Base-by-base conservation (phyloP, 2,329 filamentous ascomycete genomes). In the Alternaria triticina region DNA sequence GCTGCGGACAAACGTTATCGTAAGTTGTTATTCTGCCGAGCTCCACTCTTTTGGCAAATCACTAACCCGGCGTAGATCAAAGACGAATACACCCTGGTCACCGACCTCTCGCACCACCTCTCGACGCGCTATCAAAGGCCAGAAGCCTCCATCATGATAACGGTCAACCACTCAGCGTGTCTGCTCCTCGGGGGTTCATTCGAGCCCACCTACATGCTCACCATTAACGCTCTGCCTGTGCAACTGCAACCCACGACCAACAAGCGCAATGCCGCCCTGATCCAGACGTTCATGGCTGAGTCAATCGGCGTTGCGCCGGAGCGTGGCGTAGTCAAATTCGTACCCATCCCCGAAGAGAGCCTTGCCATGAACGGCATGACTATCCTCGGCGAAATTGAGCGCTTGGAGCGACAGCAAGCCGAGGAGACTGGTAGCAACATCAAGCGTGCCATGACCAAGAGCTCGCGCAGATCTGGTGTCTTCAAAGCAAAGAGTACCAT, bases 171-270 rank as follows among this genome's bases (percentile, higher is more conserved):
- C 73, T 89, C 90, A 25, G 86, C 88, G 13, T 92, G 90, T 74
- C 87, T 97, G 70, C 83, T 93, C 59, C 90, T 95, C 64, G 91
- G 88, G 2, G 91, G 90, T 36, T 89, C 88, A 6, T 91, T 92
- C 67, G 90, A 94, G 54, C 91, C 92, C 4, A 91, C 92, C 20
- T 97, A 97, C 75, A 86, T 90, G 63, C 83, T 97, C 73, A 90
- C 88, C 33, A 87, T 97, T 62, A 90, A 87, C 36, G 89, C 92
- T 1, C 83, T 96, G 10, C 85, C 91, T 1, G 84, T 84, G 11
- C 86, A 92, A 67, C 82, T 96, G 61, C 89, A 90, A 64, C 88
- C 91, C 0, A 86, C 89, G 4, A 92, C 88, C 56, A 97, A 97
- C 81, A 91, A 91, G 77, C 88, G 93, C 66, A 96, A 95, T 77